Conservation (phyloP, 2,329 filamentous ascomycete species). For the Remersonia thermophila region DNA sequence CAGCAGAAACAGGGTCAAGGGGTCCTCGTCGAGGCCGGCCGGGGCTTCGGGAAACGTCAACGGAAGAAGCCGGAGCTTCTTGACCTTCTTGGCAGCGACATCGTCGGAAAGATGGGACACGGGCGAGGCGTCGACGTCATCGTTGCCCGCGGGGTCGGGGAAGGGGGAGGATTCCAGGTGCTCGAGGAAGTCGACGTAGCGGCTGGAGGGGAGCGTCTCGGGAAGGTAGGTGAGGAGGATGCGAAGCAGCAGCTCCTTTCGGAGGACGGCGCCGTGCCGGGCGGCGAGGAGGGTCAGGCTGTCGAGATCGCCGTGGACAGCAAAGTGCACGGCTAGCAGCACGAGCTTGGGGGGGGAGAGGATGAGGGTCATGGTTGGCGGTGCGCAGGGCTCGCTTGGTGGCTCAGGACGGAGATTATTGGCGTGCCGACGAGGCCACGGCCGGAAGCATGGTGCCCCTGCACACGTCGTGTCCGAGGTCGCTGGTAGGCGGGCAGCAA, state of each 20-base stretch:
- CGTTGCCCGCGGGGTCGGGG: conserved; percentile 23
- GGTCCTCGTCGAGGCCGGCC: conserved; percentile 37
- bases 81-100: conserved; percentile 50
- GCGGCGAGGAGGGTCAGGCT: conserved; percentile 48
- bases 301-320: conserved; percentile 52
- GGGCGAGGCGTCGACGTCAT: conserved; percentile 41
- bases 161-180: conserved; percentile 41
- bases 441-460: no score
- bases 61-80: conserved; percentile 50
- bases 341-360: conserved; percentile 57
- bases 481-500: no score
- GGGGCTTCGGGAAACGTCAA: conserved; percentile 39
- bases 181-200: conserved; percentile 50
- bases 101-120: conserved; percentile 49
- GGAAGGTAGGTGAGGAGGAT: conserved; percentile 69
- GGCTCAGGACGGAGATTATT: conserved; percentile 2
- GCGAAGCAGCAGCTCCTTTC: conserved; percentile 53
- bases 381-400: no score
- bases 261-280: conserved; percentile 44
- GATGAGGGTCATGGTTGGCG: conserved; percentile 21
- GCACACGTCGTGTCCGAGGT: no score
- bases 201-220: conserved; percentile 51
- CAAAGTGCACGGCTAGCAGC: conserved; percentile 59
- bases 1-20: conserved; percentile 51
- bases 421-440: not conserved